These are phyloP conservation scores for Helianthus tuberosus DNA, from an alignment of 129 eudicot species.

Conservation along the genomic window DNA sequence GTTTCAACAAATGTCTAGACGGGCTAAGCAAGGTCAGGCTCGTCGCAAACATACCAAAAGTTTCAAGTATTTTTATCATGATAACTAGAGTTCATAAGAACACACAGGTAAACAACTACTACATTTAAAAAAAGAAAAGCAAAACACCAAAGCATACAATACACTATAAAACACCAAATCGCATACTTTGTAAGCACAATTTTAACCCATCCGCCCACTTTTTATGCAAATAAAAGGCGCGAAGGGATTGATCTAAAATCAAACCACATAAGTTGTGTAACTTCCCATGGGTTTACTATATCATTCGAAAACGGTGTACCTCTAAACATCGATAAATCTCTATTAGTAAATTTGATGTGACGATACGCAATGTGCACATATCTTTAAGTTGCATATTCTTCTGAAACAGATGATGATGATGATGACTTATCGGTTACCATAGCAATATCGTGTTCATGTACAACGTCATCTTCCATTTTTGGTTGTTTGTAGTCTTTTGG, in stretches of 20 bases:
- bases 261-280: not conserved
- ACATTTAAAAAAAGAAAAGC: not conserved
- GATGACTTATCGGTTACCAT: constrained; percentile 58
- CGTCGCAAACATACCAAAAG: not conserved
- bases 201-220: not conserved
- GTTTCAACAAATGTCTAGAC: too few relatives aligned
- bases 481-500: constrained; percentile 63
- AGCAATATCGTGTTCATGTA: constrained; percentile 39
- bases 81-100: not conserved
- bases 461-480: constrained; percentile 43
- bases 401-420: constrained; percentile 39
- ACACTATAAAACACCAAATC: not conserved
- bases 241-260: not conserved
- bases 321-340: not conserved
- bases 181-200: not conserved
- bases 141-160: not conserved
- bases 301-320: not conserved
- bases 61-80: not conserved
- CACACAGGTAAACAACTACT: not conserved
- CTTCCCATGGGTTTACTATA: not conserved
- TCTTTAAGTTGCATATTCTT: constrained; percentile 57
- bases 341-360: not conserved
- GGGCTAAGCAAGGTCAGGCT: too few relatives aligned
- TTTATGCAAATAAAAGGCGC: not conserved
- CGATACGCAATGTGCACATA: not conserved